phyloP scores from a whole-genome alignment of 768 basidiomycete species.

The Kockovaella imperatae region DNA sequence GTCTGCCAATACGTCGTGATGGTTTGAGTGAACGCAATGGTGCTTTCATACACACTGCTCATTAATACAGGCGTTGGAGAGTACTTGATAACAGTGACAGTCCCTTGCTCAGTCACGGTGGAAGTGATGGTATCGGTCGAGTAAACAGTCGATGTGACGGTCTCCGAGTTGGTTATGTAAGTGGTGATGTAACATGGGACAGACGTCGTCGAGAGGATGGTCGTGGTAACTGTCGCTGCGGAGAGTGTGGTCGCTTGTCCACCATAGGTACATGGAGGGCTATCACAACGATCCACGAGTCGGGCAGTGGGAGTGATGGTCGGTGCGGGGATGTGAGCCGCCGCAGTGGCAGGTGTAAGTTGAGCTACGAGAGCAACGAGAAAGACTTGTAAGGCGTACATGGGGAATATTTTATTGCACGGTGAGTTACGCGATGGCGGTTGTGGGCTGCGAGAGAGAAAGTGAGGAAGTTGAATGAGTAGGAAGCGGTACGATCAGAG shows the following conservation, averaged over 20 bases:
- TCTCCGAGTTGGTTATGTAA: conserved; percentile 21
- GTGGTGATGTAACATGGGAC: conserved; percentile 33
- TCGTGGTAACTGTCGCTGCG: conserved; percentile 26
- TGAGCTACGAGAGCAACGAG: too few species aligned
- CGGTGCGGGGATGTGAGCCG: background rate
- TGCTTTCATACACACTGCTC: conserved; percentile 8
- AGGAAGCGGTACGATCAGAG: too few species aligned
- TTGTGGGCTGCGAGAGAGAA: too few species aligned
- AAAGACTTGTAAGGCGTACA: too few species aligned
- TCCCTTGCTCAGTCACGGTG: conserved; percentile 27
- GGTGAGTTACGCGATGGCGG: too few species aligned
- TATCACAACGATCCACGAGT: conserved; percentile 16
- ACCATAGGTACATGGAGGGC: conserved; percentile 12
- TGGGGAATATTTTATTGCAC: too few species aligned
- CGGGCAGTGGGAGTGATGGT: background rate
- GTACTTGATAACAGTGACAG: conserved; percentile 27
- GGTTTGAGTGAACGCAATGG: conserved; percentile 24
- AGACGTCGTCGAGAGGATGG: conserved; percentile 25
- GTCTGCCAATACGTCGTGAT: conserved; percentile 16
- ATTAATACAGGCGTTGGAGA: conserved; percentile 26
- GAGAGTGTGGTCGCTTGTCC: conserved; percentile 11
- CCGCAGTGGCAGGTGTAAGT: conserved; percentile 1
- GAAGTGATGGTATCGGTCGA: conserved; percentile 31
- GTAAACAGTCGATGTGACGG: conserved; percentile 24
- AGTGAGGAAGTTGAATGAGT: too few species aligned